Percentiles rank a stretch among this genome's conserved stretches.
Conservation (phyloP, 2,329 filamentous ascomycete genomes). For the Chaetomiaceae sp. region DNA sequence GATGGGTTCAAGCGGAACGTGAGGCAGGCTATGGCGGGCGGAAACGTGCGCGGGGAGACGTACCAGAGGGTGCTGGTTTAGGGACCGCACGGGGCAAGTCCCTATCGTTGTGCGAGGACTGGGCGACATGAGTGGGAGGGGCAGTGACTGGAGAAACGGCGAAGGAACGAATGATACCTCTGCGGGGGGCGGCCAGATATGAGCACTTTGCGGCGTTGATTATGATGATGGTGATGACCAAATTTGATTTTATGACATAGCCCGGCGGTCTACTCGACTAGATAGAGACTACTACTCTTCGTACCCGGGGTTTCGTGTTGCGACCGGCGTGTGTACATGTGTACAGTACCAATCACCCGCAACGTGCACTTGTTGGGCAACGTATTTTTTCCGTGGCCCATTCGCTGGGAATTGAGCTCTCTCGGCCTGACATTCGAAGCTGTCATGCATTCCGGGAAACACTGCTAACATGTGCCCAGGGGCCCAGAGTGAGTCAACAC, state of each 20-base stretch:
- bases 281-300: too few species aligned
- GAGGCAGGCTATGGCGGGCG: constrained; percentile 75
- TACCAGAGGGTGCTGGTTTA: constrained; percentile 79
- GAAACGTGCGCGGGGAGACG: constrained; percentile 62
- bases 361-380: too few species aligned
- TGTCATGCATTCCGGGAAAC: too few species aligned
- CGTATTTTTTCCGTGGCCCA: too few species aligned
- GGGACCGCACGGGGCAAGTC: too few species aligned
- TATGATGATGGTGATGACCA: constrained; percentile 16
- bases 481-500: constrained; percentile 6
- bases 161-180: background rate
- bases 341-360: too few species aligned
- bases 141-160: background rate
- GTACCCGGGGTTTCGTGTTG: too few species aligned
- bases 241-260: constrained; percentile 5
- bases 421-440: background rate
- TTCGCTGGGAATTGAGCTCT: too few species aligned
- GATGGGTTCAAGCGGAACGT: constrained; percentile 93
- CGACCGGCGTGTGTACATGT: too few species aligned
- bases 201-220: constrained; percentile 18
- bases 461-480: too few species aligned
- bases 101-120: too few species aligned
- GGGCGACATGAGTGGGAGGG: background rate
- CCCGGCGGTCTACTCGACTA: background rate
- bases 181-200: constrained; percentile 4